These are phyloP conservation scores for Torulaspora maleeae DNA, from an alignment of 805 yeast species.

Conservation along the genomic window DNA sequence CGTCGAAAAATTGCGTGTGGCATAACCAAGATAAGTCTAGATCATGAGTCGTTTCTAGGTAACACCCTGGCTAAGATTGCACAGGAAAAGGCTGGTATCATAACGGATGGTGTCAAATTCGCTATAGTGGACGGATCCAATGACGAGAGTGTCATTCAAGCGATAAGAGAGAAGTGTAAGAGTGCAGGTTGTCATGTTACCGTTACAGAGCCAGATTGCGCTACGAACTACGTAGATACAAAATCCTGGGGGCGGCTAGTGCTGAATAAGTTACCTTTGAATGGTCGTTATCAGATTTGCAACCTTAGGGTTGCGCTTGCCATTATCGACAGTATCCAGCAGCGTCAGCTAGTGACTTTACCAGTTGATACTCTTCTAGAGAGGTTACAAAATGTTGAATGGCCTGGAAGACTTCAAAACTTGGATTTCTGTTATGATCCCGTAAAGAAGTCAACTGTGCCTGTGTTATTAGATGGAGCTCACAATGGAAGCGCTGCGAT, in stretches of 20 bases:
- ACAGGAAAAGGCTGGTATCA: constrained; percentile 78
- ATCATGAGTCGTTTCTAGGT: constrained; percentile 79
- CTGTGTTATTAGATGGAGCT: constrained; percentile 77
- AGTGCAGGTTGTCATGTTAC: constrained; percentile 30
- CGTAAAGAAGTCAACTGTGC: constrained; percentile 14
- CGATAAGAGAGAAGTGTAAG: constrained; percentile 40
- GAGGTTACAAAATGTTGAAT: constrained; percentile 54
- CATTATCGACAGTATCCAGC: constrained; percentile 41
- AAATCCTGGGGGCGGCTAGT: constrained; percentile 32
- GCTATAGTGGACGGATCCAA: constrained; percentile 73
- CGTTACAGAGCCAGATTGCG: constrained; percentile 19
- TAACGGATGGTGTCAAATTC: constrained; percentile 45
- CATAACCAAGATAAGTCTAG: constrained; percentile 80
- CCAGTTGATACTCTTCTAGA: constrained; percentile 36
- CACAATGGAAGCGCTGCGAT: constrained; percentile 83
- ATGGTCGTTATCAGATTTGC: constrained; percentile 67
- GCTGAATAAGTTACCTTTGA: constrained; percentile 47
- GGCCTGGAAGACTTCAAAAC: constrained; percentile 87
- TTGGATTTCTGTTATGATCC: constrained; percentile 33
- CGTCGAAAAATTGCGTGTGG: constrained; percentile 57
- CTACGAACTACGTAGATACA: constrained; percentile 20
- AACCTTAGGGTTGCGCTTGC: constrained; percentile 67
- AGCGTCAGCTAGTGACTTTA: constrained; percentile 28
- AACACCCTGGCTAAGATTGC: constrained; percentile 62
- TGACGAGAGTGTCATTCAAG: constrained; percentile 44